Evolutionary conservation across 2,329 filamentous ascomycete species (phyloP), one percentile per base, ranked within the genome.

Genomic region (Talaromyces sp.): DNA sequence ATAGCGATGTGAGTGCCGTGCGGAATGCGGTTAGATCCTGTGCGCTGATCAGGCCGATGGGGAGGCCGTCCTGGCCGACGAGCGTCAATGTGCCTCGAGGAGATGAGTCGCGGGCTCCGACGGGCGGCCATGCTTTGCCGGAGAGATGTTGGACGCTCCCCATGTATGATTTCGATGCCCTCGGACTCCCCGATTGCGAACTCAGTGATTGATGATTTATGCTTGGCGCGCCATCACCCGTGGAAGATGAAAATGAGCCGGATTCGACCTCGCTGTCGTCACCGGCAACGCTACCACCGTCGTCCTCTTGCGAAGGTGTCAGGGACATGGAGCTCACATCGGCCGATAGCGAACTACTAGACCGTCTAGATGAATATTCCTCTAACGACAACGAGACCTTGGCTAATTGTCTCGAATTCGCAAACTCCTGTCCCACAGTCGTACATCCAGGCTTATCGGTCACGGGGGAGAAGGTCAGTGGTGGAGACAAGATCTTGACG

Each of bases 1-100:
- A 85, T 13, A 85, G 84, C 6, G 81, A 72, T 0, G 85, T 85
- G 13, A 91, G 78, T 0, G 88, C 86, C 0, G 89, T 91, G 54
- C 88, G 83, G 76, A 90, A 91, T 1, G 87, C 87, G 0, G 88
- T 91, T 19, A 91, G 78, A 69, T 90, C 88, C 65, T 86, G 85
- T 0, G 88, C 88, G 69, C 89, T 90, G 66, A 91, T 79, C 19
- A 90, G 76, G 1, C 85, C 89, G 19, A 85, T 82, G 0, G 87
- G 85, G n/a, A 81, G 78, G 11, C 88, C 87, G 35, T 77, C 72
- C 14, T 78, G 76, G 69, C 88, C 86, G 37, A 88, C 81, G 0
- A 90, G 78, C 0, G 86, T 88, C 16, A 89, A 74, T 22, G 83
- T 84, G 62, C 87, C 87, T 65, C 80, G 81, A 39, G 84, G 84